These are phyloP conservation scores for Myxozyma neglecta DNA, from an alignment of 805 yeast species.

Conservation along the genomic window DNA sequence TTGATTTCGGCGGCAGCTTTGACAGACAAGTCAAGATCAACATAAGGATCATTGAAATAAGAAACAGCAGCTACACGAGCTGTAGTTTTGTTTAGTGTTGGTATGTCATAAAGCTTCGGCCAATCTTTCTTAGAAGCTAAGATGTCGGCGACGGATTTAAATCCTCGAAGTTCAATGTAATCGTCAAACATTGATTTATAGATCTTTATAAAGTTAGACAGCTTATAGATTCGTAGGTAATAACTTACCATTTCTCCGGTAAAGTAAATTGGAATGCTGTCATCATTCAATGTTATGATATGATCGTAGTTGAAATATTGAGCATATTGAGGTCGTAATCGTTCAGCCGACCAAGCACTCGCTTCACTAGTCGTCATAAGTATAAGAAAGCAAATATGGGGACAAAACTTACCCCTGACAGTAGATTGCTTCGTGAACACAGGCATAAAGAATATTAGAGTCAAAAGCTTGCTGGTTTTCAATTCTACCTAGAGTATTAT, in stretches of 20 bases:
- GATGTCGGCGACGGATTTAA: constrained; percentile 45
- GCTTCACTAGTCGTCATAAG: constrained; percentile 21
- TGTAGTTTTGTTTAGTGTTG: constrained; percentile 34
- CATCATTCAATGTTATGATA: constrained; percentile 12
- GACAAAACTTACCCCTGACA: constrained; percentile 42
- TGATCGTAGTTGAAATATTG: constrained; percentile 37
- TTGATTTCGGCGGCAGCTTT: constrained; percentile 41
- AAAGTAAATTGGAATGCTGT: constrained; percentile 41
- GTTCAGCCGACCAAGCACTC: constrained; percentile 54
- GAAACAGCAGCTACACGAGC: constrained; percentile 33
- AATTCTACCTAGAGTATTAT: constrained; percentile 41
- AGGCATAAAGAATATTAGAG: constrained; percentile 54
- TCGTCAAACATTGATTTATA: constrained; percentile 54
- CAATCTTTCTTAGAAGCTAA: constrained; percentile 39
- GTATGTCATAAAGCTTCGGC: constrained; percentile 44
- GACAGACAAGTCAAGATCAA: constrained; percentile 45
- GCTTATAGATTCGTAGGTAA: too few relatives aligned
- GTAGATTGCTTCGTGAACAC: constrained; percentile 61
- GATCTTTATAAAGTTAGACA: constrained; percentile 36
- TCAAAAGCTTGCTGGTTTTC: constrained; percentile 48
- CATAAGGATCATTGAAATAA: constrained; percentile 41
- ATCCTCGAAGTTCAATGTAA: constrained; percentile 45
- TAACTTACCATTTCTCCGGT: constrained; percentile 52
- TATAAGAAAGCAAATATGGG: background rate
- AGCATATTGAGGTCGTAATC: constrained; percentile 36